A percentile compares a stretch with the other conserved stretches of the same genome.
phyloP scores from a whole-genome alignment of 139 green algal genomes.

The Coelastrella sp. region DNA sequence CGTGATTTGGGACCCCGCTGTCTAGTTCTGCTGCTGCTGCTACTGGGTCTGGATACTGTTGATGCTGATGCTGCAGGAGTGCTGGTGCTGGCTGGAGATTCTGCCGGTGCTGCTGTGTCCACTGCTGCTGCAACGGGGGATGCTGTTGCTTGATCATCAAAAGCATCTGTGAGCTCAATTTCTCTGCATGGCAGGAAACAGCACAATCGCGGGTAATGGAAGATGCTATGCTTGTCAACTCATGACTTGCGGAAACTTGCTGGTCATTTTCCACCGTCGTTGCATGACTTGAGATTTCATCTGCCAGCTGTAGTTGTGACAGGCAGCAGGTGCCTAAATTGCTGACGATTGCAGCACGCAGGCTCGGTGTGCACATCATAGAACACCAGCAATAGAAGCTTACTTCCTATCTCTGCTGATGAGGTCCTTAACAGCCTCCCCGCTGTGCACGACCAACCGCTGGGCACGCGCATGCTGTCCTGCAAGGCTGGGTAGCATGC shows the following conservation, averaged over 20 bases:
- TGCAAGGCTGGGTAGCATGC: background rate
- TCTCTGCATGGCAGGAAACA: background rate
- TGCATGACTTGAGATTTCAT: no score
- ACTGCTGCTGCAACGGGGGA: background rate
- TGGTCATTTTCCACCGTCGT: background rate
- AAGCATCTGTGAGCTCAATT: slow-evolving; percentile 34
- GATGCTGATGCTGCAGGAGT: slow-evolving; percentile 16
- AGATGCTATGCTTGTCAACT: background rate
- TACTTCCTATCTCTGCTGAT: slow-evolving; percentile 32
- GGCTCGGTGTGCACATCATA: background rate
- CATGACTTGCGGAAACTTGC: background rate
- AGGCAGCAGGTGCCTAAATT: background rate
- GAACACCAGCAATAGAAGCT: background rate
- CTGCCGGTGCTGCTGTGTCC: slow-evolving; percentile 10
- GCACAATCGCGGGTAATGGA: no score
- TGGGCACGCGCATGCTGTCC: background rate
- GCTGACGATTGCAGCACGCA: background rate
- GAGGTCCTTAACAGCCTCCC: slow-evolving; percentile 3
- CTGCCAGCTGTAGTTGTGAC: background rate
- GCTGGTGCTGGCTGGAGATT: background rate
- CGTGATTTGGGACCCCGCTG: slow-evolving; percentile 24
- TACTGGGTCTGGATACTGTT: background rate
- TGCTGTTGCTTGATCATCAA: slow-evolving; percentile 5
- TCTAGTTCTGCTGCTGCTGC: slow-evolving; percentile 19
- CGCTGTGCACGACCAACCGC: background rate